These are phyloP conservation scores for Gautieria morchelliformis DNA, from an alignment of 768 basidiomycete species.

Conservation along the genomic window DNA sequence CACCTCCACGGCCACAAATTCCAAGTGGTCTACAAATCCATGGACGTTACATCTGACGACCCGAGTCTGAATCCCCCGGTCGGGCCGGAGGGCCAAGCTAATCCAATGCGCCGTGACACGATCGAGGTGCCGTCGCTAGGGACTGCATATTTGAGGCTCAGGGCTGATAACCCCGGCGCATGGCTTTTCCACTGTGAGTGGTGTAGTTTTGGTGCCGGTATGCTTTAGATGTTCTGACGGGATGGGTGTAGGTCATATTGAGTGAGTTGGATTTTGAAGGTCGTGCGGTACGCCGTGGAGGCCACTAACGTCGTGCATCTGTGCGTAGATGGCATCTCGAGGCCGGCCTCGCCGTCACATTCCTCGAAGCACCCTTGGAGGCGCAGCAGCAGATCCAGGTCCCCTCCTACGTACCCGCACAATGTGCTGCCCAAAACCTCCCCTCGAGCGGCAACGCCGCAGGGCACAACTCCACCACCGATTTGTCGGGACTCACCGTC, in stretches of 20 bases:
- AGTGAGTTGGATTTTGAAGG: slow-evolving; percentile 1
- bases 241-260: slow-evolving; percentile 10
- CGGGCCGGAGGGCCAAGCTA: slow-evolving; percentile 56
- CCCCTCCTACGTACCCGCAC: slow-evolving; percentile 55
- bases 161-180: slow-evolving; percentile 88
- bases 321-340: slow-evolving; percentile 77
- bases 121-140: slow-evolving; percentile 60
- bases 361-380: slow-evolving; percentile 72
- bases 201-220: neutral
- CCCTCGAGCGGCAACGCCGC: slow-evolving; percentile 79
- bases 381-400: slow-evolving; percentile 45
- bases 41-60: slow-evolving; percentile 66
- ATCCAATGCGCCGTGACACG: slow-evolving; percentile 91
- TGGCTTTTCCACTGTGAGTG: slow-evolving; percentile 77
- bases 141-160: slow-evolving; percentile 64
- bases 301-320: neutral
- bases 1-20: slow-evolving; percentile 87
- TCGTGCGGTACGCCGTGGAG: neutral
- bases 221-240: neutral
- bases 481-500: slow-evolving; percentile 52
- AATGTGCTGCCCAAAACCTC: slow-evolving; percentile 56
- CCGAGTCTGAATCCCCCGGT: slow-evolving; percentile 66
- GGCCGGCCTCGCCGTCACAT: slow-evolving; percentile 72
- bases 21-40: slow-evolving; percentile 66
- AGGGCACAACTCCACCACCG: slow-evolving; percentile 58